These are phyloP conservation scores for Podila clonocystis DNA, from an alignment of 192 early-diverging fungal species.

Conservation along the genomic window DNA sequence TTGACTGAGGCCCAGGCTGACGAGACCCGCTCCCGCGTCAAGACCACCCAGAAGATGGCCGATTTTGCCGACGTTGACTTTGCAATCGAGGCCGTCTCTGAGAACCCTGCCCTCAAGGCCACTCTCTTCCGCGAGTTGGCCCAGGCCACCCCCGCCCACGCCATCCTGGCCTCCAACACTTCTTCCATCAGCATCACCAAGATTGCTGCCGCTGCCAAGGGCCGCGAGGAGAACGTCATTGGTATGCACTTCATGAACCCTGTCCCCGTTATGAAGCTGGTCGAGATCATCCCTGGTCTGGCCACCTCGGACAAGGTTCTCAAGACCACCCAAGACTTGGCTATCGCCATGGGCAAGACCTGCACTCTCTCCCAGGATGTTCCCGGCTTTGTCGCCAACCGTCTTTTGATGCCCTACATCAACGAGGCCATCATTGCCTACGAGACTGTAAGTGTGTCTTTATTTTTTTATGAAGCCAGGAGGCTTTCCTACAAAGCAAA, in stretches of 20 bases:
- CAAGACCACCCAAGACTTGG: constrained; percentile 77
- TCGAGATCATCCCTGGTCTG: constrained; percentile 96
- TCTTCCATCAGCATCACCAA: constrained; percentile 97
- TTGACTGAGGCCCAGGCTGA: constrained; percentile 82
- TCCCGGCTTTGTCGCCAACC: constrained; percentile 98
- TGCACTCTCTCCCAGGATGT: constrained; percentile 88
- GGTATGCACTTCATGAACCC: constrained; percentile 99
- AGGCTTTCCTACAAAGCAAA: too few relatives aligned
- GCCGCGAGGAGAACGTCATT: constrained; percentile 84
- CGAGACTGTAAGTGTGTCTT: constrained; percentile 69
- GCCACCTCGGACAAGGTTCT: constrained; percentile 81
- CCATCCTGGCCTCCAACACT: constrained; percentile 97
- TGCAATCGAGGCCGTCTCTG: constrained; percentile 93
- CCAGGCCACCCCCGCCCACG: constrained; percentile 66
- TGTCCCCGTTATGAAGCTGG: constrained; percentile 96
- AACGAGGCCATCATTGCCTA: constrained; percentile 93
- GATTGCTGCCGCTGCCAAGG: constrained; percentile 91
- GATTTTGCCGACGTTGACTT: constrained; percentile 80
- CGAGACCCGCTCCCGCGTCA: constrained; percentile 70
- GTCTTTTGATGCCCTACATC: constrained; percentile 99
- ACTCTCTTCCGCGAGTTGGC: constrained; percentile 84
- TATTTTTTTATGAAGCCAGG: too few relatives aligned
- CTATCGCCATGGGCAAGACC: constrained; percentile 92
- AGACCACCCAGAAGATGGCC: constrained; percentile 64
- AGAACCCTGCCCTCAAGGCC: constrained; percentile 86